Percentiles rank a stretch among this genome's conserved stretches.
Conservation (phyloP, 305 asterid genomes). For the Fraxinus floribunda region DNA sequence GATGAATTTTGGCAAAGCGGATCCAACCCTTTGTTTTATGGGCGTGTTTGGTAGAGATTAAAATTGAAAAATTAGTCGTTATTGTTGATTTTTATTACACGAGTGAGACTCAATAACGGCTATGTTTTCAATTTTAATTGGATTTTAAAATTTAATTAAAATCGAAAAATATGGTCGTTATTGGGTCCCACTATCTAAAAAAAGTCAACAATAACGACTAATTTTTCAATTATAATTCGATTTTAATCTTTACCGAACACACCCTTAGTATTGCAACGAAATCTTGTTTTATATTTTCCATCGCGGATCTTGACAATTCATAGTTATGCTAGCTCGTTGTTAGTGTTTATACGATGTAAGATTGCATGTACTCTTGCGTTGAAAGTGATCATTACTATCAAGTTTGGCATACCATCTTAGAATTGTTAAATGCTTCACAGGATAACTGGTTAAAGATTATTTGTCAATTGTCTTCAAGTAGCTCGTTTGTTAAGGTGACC, state of each 20-base stretch:
- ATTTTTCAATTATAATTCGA: no score
- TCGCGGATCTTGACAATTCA: not conserved
- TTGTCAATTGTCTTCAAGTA: not conserved
- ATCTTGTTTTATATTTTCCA: not conserved
- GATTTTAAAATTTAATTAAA: no score
- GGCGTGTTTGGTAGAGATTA: no score
- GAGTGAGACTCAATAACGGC: no score
- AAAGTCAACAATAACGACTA: no score
- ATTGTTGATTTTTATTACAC: no score
- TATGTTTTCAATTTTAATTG: no score
- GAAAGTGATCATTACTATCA: not conserved
- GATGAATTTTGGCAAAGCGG: not conserved
- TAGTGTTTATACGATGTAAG: not conserved
- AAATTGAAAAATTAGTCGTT: no score
- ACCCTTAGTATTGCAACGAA: not conserved
- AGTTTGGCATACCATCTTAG: not conserved
- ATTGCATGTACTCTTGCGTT: not conserved
- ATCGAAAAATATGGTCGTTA: no score
- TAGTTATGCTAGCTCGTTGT: not conserved
- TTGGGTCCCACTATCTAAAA: no score
- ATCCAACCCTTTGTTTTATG: not conserved
- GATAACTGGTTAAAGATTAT: not conserved
- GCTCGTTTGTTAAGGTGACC: not conserved
- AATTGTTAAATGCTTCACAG: not conserved
- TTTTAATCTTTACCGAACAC: no score